Evolutionary conservation across 1,139 yeast genomes (phyloP).

Genomic region (Nadsonia commutata): DNA sequence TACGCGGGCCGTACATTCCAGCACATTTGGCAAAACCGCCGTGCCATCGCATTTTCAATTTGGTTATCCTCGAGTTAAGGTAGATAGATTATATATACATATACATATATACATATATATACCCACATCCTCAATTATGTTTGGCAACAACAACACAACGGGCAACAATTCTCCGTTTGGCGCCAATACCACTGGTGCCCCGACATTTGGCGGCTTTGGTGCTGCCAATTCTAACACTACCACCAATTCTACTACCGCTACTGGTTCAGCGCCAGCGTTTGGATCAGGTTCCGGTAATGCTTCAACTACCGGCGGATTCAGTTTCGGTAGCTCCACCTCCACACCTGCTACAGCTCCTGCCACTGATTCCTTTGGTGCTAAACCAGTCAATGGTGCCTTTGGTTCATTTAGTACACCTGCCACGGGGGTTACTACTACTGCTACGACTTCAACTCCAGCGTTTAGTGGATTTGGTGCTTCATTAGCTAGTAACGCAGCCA

Average conservation of each 20-base stretch:
- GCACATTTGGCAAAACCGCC: too few relatives aligned
- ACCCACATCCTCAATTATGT: too few relatives aligned
- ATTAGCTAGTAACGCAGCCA: too few relatives aligned
- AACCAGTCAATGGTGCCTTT: too few relatives aligned
- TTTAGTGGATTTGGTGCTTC: conserved; percentile 1
- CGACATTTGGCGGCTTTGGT: conserved; percentile 2
- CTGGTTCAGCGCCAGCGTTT: conserved; percentile 1
- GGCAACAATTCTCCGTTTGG: conserved; percentile 6
- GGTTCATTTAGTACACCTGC: too few relatives aligned
- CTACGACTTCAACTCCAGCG: conserved; percentile 4
- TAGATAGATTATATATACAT: too few relatives aligned
- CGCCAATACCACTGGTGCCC: conserved; percentile 5
- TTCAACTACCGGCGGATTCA: too few relatives aligned
- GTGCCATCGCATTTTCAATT: too few relatives aligned
- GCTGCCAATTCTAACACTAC: neutral
- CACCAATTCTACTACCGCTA: conserved; percentile 7
- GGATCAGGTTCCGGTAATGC: too few relatives aligned
- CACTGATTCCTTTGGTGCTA: conserved; percentile 6
- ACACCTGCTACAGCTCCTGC: conserved; percentile 7
- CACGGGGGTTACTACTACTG: too few relatives aligned
- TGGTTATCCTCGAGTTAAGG: too few relatives aligned
- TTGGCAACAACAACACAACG: conserved; percentile 3
- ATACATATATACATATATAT: too few relatives aligned
- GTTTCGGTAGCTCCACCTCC: conserved; percentile 5
- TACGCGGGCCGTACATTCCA: neutral